Evolutionary conservation across 306 rosid species (phyloP).

Genomic region (Citrullus amarus): DNA sequence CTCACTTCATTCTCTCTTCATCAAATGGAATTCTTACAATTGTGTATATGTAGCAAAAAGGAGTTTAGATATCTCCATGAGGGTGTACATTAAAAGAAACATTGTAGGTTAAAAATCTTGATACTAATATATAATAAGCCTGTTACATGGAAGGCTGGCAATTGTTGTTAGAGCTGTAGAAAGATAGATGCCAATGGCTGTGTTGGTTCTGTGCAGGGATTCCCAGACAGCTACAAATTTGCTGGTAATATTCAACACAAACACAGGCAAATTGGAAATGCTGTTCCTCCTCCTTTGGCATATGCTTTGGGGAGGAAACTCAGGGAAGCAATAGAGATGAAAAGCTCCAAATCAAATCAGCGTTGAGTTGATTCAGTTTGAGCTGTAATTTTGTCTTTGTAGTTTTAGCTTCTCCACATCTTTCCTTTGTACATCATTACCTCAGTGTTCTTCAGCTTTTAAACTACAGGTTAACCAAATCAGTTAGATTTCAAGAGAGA

Average conservation of each 20-base stretch:
- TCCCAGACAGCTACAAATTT: constrained; percentile 66
- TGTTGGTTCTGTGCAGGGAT: constrained; percentile 48
- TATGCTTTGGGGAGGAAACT: constrained; percentile 73
- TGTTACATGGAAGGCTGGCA: background rate
- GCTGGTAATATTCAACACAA: constrained; percentile 65
- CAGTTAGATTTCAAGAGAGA: background rate
- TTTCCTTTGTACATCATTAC: background rate
- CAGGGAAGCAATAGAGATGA: constrained; percentile 53
- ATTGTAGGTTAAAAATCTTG: background rate
- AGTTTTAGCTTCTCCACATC: background rate
- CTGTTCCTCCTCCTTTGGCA: constrained; percentile 94
- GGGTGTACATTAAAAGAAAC: background rate
- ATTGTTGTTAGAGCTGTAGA: background rate
- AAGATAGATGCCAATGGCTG: background rate
- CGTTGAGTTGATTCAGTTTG: background rate
- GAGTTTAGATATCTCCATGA: background rate
- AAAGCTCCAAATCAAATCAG: constrained; percentile 15
- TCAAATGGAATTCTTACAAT: background rate
- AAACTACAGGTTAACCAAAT: background rate
- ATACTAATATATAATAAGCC: background rate
- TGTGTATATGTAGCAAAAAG: background rate
- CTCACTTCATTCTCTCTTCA: background rate
- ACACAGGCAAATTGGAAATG: constrained; percentile 94
- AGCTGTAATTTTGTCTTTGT: background rate
- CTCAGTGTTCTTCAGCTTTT: background rate